phyloP scores from a whole-genome alignment of 2,329 filamentous ascomycete genomes.

The Ambrosiella beaveri region DNA sequence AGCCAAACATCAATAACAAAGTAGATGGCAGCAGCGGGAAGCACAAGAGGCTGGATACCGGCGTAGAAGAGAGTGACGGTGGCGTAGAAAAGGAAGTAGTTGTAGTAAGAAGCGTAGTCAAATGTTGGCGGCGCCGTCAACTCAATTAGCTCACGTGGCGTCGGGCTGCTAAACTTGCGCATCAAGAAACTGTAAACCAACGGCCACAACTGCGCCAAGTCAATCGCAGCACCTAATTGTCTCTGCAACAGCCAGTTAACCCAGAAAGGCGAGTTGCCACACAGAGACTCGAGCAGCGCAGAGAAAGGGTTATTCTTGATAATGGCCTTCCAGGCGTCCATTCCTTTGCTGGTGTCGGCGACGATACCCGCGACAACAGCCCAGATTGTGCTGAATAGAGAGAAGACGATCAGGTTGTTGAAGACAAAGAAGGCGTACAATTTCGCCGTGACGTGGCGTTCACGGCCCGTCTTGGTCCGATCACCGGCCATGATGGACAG shows the following conservation, averaged over 20 bases:
- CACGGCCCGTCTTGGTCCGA: constrained; percentile 77
- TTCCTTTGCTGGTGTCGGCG: constrained; percentile 34
- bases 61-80: constrained; percentile 78
- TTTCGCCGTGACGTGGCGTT: constrained; percentile 78
- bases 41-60: constrained; percentile 68
- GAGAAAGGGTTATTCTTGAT: constrained; percentile 42
- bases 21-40: constrained; percentile 77
- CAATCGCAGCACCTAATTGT: constrained; percentile 82
- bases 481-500: constrained; percentile 73
- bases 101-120: constrained; percentile 94
- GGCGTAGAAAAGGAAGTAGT: constrained; percentile 89
- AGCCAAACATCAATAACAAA: constrained; percentile 74
- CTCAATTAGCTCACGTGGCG: constrained; percentile 79
- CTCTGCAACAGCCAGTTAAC: constrained; percentile 84
- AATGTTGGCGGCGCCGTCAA: constrained; percentile 83
- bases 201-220: constrained; percentile 76
- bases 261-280: constrained; percentile 78
- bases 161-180: constrained; percentile 71
- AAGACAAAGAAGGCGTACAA: constrained; percentile 93
- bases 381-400: constrained; percentile 73
- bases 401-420: constrained; percentile 92
- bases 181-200: constrained; percentile 71
- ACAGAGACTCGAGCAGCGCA: constrained; percentile 56
- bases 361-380: constrained; percentile 51
- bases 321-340: constrained; percentile 53